Evolutionary conservation across 2,329 filamentous ascomycete species (phyloP).

Genomic region (Aspergillus sp.): DNA sequence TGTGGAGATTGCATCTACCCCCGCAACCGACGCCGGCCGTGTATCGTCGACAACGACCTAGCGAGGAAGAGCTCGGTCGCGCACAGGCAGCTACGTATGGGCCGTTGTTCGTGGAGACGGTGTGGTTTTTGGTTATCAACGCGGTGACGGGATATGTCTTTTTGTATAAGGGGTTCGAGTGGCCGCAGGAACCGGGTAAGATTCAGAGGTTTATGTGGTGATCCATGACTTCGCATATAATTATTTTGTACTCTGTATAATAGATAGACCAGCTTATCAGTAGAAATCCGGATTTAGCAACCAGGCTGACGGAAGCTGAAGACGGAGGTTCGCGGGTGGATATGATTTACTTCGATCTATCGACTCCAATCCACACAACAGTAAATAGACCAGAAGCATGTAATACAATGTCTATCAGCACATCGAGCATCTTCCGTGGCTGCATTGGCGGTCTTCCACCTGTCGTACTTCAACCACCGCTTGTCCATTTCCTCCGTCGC

Average conservation of each 20-base stretch:
- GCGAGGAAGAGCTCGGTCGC: constrained; percentile 16
- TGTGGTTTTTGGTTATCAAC: constrained; percentile 47
- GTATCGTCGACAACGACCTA: constrained; percentile 19
- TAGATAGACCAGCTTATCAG: no score
- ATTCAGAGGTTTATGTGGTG: constrained; percentile 62
- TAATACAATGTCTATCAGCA: no score
- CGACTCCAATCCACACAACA: no score
- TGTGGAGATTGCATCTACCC: constrained; percentile 78
- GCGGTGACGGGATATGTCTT: constrained; percentile 22
- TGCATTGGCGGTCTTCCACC: not conserved
- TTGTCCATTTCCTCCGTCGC: not conserved
- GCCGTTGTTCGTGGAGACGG: constrained; percentile 43
- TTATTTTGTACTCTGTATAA: constrained; percentile 37
- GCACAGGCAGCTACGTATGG: constrained; percentile 20
- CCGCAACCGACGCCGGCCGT: constrained; percentile 25
- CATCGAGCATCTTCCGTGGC: not conserved
- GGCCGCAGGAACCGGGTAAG: constrained; percentile 22
- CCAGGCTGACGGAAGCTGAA: no score
- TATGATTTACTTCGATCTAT: no score
- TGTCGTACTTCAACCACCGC: constrained; percentile 39
- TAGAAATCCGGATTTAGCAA: no score
- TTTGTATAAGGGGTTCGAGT: constrained; percentile 16
- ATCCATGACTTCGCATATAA: constrained; percentile 37
- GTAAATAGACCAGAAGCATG: no score
- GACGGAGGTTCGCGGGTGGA: no score